Percentiles rank a stretch among this genome's conserved stretches.
phyloP scores from a whole-genome alignment of 139 green algal genomes.

The Trebouxia sp. region DNA sequence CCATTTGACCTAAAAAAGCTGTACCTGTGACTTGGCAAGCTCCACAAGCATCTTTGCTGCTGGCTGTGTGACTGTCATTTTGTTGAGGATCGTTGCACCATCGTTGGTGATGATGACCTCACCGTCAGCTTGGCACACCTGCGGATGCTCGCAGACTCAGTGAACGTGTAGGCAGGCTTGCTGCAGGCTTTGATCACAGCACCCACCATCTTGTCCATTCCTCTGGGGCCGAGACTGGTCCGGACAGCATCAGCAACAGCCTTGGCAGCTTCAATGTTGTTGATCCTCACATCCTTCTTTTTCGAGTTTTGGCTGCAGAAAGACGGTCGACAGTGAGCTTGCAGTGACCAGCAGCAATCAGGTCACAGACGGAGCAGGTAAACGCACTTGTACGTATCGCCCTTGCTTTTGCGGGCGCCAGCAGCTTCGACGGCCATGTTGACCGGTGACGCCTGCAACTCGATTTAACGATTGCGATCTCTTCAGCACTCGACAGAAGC shows the following conservation, averaged over 20 bases:
- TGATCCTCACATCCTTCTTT: conserved; percentile 90
- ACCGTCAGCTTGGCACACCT: conserved; percentile 84
- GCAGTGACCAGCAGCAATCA: not conserved
- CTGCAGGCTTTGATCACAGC: not conserved
- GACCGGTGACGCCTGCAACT: not conserved
- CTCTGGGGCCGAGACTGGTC: conserved; percentile 91
- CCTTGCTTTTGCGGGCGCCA: conserved; percentile 33
- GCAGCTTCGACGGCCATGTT: conserved; percentile 22
- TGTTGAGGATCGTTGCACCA: conserved; percentile 98
- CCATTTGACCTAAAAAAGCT: not conserved
- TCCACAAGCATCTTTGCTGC: conserved; percentile 99
- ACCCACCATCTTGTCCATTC: conserved; percentile 99
- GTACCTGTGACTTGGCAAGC: conserved; percentile 91
- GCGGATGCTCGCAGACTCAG: not conserved
- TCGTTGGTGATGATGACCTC: conserved; percentile 99
- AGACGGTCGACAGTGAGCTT: no score
- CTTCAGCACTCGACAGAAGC: no score
- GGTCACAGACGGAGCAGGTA: not conserved
- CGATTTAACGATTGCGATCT: no score
- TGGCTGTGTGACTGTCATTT: conserved; percentile 95
- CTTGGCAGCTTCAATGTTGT: conserved; percentile 99
- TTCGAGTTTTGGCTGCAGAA: conserved; percentile 75
- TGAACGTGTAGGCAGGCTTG: not conserved
- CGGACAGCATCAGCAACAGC: conserved; percentile 95
- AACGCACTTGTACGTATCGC: conserved; percentile 52